Base-by-base conservation (phyloP, 2,329 filamentous ascomycete genomes). In the Claviceps capensis region DNA sequence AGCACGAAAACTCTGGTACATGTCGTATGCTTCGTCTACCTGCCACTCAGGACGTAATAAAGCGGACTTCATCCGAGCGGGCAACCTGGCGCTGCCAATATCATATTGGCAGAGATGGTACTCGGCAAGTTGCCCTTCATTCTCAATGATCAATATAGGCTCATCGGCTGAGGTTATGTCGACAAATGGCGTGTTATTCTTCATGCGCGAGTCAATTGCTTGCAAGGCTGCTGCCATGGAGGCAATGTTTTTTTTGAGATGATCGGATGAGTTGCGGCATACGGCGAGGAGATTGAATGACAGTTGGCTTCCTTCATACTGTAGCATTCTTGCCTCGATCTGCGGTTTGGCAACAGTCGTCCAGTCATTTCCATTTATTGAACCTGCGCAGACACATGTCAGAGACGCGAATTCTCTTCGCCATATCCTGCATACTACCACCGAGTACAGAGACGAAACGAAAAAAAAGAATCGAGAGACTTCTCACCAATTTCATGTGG, bases 281-380 rank as follows among this genome's bases (percentile, higher is more conserved):
- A 95, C 69, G 23, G 87, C 83, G 48, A 95, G 73, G 40, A 95
- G 78, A 56, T 81, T 89, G 68, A 88, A 94, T n/a, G 83, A 77
- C 34, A 87, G 75, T 50, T 81, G 75, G 11, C 75, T 79, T 37
- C 79, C 81, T 55, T 79, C 78, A 56, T 84, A 82, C 54, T 79
- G 75, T 8, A 74, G 67, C 76, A 94, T 91, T 45, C 85, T 78
- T 1, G 73, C 70, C 49, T 80, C 68, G 51, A 95, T 83, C 8
- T 82, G 76, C 0, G 79, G 77, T 49, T 74, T 75, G 1, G 82
- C 85, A 6, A 83, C 65, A 1, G 70, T 65, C 3, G 88, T 73
- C 89, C 89, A 95, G 59, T 83, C 74, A 5, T 53, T 54, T 0
- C 42, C 43, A 2, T 51, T 51, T 19, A 55, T 69, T 5, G 64